phyloP scores from a whole-genome alignment of 257 asterid species.

The Knoxia roxburghii region DNA sequence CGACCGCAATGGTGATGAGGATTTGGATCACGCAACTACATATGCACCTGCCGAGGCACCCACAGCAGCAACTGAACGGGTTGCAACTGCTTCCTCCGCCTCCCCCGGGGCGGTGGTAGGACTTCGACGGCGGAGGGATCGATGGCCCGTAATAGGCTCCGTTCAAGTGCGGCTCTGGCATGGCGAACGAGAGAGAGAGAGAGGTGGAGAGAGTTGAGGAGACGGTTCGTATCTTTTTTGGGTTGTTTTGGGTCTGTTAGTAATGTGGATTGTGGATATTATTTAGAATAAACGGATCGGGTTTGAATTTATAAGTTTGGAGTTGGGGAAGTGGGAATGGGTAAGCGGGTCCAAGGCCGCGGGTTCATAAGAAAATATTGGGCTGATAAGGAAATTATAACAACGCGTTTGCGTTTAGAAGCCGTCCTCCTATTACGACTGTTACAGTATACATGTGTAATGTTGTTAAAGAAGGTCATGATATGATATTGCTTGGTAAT shows the following conservation, averaged over 20 bases:
- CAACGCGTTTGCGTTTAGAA: too few relatives aligned
- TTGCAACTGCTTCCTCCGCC: constrained; percentile 53
- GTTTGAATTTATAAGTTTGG: too few relatives aligned
- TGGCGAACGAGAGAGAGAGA: constrained; percentile 6
- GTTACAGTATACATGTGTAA: too few relatives aligned
- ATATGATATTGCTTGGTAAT: too few relatives aligned
- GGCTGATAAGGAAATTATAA: too few relatives aligned
- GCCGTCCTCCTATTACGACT: too few relatives aligned
- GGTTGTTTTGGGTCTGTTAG: not conserved
- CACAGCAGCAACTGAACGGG: constrained; percentile 68
- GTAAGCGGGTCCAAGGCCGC: too few relatives aligned
- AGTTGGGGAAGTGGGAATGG: too few relatives aligned
- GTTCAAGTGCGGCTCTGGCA: constrained; percentile 43
- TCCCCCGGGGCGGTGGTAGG: constrained; percentile 52
- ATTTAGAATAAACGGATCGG: too few relatives aligned
- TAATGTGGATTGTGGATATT: not conserved
- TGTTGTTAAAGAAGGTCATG: too few relatives aligned
- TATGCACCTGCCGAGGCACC: constrained; percentile 56
- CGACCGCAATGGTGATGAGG: constrained; percentile 37
- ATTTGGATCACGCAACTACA: constrained; percentile 71
- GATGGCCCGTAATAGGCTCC: constrained; percentile 94
- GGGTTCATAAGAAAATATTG: too few relatives aligned
- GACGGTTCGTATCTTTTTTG: not conserved
- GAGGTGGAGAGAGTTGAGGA: not conserved
- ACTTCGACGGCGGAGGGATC: constrained; percentile 49